Evolutionary conservation across 192 early-diverging fungal genomes (phyloP), one percentile per base, ranked within the genome.

Genomic region (Gryganskiella cystojenkinii): DNA sequence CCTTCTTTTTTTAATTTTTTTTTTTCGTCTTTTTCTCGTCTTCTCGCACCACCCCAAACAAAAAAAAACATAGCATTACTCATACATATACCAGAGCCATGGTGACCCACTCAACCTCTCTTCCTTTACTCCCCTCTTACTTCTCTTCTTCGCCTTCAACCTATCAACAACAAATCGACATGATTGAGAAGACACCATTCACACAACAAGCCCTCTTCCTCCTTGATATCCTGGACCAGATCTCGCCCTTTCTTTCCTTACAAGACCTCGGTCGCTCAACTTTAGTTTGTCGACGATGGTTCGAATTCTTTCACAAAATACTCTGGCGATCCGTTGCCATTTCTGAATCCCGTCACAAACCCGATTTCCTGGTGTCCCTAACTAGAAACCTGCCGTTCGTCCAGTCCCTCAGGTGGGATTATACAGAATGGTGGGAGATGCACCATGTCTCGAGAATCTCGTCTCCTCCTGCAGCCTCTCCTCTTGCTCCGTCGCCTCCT

Each of bases 371-470:
- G 19, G 9, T 17, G 3, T 51, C 20, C 33, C 67, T 69, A 4
- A 17, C 46, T 7, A 58, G 30, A 8, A 51, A 69, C 27, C 30
- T 69, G 6, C 11, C 45, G 13, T 37, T 20, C 8, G 67, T 69
- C 34, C 57, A 34, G 0, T 69, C 57, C 3, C 27, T 69, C 1
- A 43, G 59, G 28, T 69, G 67, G 67, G 40, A 60, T 2, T 69
- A 69, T 35, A 52, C 67, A 40, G 57, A 69, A 3, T 69, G 67
- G 67, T 69, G 67, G 67, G 56, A 52, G 31, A 3, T 40, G 19
- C 55, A 56, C n/a, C 55, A 56, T 56, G 55, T 56, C 33, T 34
- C 55, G 27, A 25, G 55, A 56, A 6, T 3, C 6, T 31, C 55
- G 1, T 13, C 15, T 2, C 54, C 33, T n/a, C 33, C n/a, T n/a